Evolutionary conservation across 2,329 filamentous ascomycete species (phyloP).

Genomic region (Fusarium solani-melongenae): DNA sequence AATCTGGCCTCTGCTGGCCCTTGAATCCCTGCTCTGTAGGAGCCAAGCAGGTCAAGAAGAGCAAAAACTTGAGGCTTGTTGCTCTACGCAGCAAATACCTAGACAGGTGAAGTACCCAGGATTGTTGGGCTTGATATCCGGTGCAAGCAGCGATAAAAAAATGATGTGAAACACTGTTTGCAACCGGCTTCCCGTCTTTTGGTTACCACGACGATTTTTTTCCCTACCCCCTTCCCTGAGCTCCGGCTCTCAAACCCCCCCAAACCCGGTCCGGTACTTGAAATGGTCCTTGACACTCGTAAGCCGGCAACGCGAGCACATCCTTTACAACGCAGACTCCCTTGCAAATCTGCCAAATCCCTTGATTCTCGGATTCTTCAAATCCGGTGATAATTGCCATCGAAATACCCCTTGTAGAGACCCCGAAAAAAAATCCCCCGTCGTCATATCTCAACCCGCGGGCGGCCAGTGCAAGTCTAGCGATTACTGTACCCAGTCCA

Average conservation of each 20-base stretch:
- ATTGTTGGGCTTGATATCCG: background rate
- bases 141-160: background rate
- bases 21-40: conserved; percentile 4
- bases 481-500: conserved; percentile 1
- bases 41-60: background rate
- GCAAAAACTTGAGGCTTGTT: background rate
- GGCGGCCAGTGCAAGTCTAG: conserved; percentile 2
- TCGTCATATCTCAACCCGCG: conserved; percentile 11
- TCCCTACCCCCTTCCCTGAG: background rate
- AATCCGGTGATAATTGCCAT: background rate
- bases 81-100: background rate
- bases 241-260: background rate
- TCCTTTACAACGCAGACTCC: background rate
- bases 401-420: background rate
- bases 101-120: background rate
- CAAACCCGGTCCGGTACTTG: conserved; percentile 14
- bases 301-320: background rate
- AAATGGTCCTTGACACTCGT: background rate
- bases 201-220: background rate
- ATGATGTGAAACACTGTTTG: background rate
- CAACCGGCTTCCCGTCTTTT: conserved; percentile 7
- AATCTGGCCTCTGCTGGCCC: conserved; percentile 12
- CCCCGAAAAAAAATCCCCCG: background rate
- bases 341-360: background rate
- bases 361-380: background rate